Conservation (phyloP, 768 basidiomycete genomes). For the Trametes punicea region DNA sequence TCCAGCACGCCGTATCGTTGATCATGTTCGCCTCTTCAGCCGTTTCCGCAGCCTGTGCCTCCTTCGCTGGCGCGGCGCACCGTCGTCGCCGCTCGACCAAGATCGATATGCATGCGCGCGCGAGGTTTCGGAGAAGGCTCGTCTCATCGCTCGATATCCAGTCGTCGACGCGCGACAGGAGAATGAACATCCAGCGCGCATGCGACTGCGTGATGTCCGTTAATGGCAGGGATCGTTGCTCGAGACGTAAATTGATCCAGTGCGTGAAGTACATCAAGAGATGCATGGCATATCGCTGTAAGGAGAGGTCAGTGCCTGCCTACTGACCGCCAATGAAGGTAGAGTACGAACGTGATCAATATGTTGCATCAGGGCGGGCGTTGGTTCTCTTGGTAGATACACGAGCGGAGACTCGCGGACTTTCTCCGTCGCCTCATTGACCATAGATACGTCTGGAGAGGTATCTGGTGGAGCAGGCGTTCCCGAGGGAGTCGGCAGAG, state of each 20-base stretch:
- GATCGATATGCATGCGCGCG: slow-evolving; percentile 56
- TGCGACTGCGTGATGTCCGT: slow-evolving; percentile 51
- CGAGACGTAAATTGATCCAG: slow-evolving; percentile 68
- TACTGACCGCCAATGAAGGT: slow-evolving; percentile 6
- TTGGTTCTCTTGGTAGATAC: slow-evolving; percentile 47
- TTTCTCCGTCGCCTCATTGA: neutral
- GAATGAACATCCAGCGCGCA: slow-evolving; percentile 74
- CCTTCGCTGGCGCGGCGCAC: neutral
- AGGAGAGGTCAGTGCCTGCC: slow-evolving; percentile 6
- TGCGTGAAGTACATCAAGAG: slow-evolving; percentile 81
- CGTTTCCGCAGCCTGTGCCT: neutral
- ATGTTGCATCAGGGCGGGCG: slow-evolving; percentile 49
- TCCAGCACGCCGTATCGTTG: slow-evolving; percentile 61
- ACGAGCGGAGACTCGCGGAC: neutral
- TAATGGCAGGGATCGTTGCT: slow-evolving; percentile 34
- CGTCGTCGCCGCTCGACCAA: slow-evolving; percentile 19
- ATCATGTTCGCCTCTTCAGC: slow-evolving; percentile 24
- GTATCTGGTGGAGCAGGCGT: slow-evolving; percentile 28
- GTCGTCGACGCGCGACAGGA: slow-evolving; percentile 68
- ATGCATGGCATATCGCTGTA: slow-evolving; percentile 66
- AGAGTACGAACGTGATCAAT: slow-evolving; percentile 63
- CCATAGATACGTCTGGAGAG: neutral
- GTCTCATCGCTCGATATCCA: slow-evolving; percentile 73
- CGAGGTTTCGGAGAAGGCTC: slow-evolving; percentile 70
- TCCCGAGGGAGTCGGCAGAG: slow-evolving; percentile 40